Evolutionary conservation across 805 yeast species (phyloP), one percentile per base, ranked within the genome.

Genomic region (Kodamaea lidongshanica): DNA sequence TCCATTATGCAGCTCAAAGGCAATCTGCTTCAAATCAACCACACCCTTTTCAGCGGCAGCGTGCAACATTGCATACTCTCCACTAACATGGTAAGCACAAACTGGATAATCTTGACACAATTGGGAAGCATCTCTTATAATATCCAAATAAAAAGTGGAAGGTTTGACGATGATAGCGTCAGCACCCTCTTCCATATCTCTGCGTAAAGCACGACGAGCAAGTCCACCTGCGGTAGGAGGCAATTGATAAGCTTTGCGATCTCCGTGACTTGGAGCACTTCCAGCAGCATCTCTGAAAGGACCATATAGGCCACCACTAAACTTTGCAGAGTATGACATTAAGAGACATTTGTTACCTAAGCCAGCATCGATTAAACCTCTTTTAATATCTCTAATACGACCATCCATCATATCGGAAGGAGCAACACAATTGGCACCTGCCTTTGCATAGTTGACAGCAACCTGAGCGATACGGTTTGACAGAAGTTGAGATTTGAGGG

Each of bases 361-460:
- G 16, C 78, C 79, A 8, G 82, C 86, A 26, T 75, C 77, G 28
- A 89, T 77, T 29, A 92, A 69, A 3, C 94, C 96, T 23, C 64
- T 58, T 57, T 92, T 92, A 56, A 92, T 92, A 26, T 86, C 96
- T 35, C 70, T 65, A 43, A 92, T 76, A 45, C 98, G 74, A 15
- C 98, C 98, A 57, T 92, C 98, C 48, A 88, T 78, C 97, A 92
- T 92, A 54, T 92, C 98, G 10, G 94, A 80, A 8, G 98, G 98
- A 2, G 97, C 96, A 18, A 92, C 95, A 34, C 86, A 81, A 52
- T 92, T 72, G 2, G 96, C 96, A 33, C 98, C 98, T 1, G 97
- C 97, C 45, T 70, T 74, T 18, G 96, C 97, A 52, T 92, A 92
- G 54, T 85, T 87, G 6, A 83, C 94, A 1, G 97, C 95, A 13